Base-by-base conservation (phyloP, 192 early-diverging fungal genomes). In the Coemansia sp. region DNA sequence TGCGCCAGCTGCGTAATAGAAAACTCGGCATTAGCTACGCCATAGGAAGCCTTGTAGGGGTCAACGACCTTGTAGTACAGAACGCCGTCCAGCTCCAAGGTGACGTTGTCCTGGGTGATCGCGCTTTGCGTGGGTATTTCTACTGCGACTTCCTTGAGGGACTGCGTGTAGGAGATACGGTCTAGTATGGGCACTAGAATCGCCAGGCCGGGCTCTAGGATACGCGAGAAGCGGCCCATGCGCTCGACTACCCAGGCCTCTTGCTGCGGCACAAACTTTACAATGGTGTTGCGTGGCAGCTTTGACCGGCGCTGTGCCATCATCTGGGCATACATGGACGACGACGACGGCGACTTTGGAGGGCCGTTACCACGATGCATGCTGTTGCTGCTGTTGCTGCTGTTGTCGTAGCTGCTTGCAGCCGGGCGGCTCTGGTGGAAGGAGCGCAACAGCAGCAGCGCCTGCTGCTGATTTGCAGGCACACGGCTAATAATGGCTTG, bases 201-300 rank as follows among this genome's bases (percentile, higher is more conserved):
- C 21, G 94, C 92, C 10, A 98, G 86, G 23, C 96, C 96, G 2
- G 94, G 94, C 42, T 94, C 90, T 9, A 98, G 78, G 42, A 94
- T 86, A n/a, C 91, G 84, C 66, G 86, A 79, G 70, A 92, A 94
- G 67, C 83, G 72, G 33, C 96, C 96, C 91, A 99, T 95, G 24
- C 96, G 90, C 83, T 98, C 96, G 10, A 99, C 91, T 24, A 99
- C 88, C 93, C 95, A 97, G 5, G 95, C 93, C 79, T 97, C 94
- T 74, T 97, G 94, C 82, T 99, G 94, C 39, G 96, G 96, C 18
- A 99, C 96, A 82, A 99, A 99, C 83, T 97, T 96, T 71, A 99
- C 74, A 14, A 93, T 67, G 0, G 83, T 84, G 73, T 84, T 84
- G 65, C 56, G 56, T 10, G 56, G 56, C 34, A 34, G 56, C 34